Base-by-base conservation (phyloP, 176 grass and related monocot genomes). In the Oryza longistaminata region DNA sequence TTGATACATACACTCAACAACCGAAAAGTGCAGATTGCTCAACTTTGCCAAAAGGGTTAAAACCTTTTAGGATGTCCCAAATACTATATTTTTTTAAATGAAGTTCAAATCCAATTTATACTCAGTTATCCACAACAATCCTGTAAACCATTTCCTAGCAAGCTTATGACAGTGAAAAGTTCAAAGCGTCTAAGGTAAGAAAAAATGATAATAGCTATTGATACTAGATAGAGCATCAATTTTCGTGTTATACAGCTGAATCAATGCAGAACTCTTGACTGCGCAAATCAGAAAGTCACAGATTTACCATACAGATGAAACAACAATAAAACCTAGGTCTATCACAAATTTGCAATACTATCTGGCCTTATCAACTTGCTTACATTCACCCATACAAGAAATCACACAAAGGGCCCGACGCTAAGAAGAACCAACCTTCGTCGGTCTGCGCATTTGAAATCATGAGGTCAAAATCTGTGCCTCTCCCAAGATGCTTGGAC, bases 381-480 rank as follows among this genome's bases (percentile, higher is more conserved):
- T 66, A 68, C 26, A 78, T 74, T 70, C 74, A 74, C 26, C 19
- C 33, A 72, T 8, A 86, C 60, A 82, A 78, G 21, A 82, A 82
- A 74, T 83, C 70, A 75, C 72, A 79, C 21, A 77, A 85, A 74
- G 27, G 64, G 78, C 75, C 70, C 68, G 9, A 80, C 75, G n/a
- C 87, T 83, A 53, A 68, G 33, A 88, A 88, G 81, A 89, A 93
- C 82, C 82, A 88, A 99, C 97, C 97, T 99, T 99, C 97, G 29
- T 94, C 86, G 1, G 90, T 94, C 82, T 99, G 97, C 31, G 93
- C 97, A 88, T 99, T 99, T 60, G 97, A 92, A 78, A 99, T 90
- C 80, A 96, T 95, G 49, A 99, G 84, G 87, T 99, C 97, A 27
- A 96, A 99, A 90, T 99, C 97, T 3, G 92, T 96, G 77, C 97